phyloP scores from a whole-genome alignment of 2,329 filamentous ascomycete genomes.

The Trichoderma lentiforme region DNA sequence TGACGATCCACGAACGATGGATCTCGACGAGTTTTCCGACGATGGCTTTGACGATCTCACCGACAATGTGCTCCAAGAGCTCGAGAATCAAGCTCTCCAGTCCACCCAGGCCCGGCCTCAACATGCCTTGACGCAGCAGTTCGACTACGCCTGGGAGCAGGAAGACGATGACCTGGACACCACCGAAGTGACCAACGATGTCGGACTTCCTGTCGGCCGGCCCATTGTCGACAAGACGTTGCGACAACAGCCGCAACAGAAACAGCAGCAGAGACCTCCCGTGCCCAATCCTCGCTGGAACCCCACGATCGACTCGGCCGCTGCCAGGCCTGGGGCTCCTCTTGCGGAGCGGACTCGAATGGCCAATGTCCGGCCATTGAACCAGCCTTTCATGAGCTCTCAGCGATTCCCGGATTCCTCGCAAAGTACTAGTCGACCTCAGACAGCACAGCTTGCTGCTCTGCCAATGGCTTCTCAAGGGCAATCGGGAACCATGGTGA shows the following conservation, averaged over 20 bases:
- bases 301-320: slow-evolving; percentile 28
- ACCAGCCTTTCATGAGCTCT: slow-evolving; percentile 28
- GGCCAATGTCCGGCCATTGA: slow-evolving; percentile 19
- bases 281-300: slow-evolving; percentile 40
- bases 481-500: slow-evolving; percentile 37
- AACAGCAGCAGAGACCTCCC: slow-evolving; percentile 26
- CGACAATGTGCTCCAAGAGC: slow-evolving; percentile 55
- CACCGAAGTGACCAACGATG: slow-evolving; percentile 52
- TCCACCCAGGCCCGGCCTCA: slow-evolving; percentile 55
- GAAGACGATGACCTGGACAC: slow-evolving; percentile 59
- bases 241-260: slow-evolving; percentile 29
- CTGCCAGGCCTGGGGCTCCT: slow-evolving; percentile 22
- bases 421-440: slow-evolving; percentile 30
- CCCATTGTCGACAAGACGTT: slow-evolving; percentile 37
- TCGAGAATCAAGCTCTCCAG: slow-evolving; percentile 62
- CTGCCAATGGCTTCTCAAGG: slow-evolving; percentile 28
- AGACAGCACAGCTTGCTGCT: slow-evolving; percentile 42
- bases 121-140: slow-evolving; percentile 26
- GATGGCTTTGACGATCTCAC: slow-evolving; percentile 62
- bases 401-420: slow-evolving; percentile 32
- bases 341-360: slow-evolving; percentile 22
- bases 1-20: slow-evolving; percentile 31
- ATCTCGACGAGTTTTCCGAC: slow-evolving; percentile 59
- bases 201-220: slow-evolving; percentile 38
- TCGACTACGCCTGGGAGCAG: slow-evolving; percentile 46